Evolutionary conservation across 1,284 basidiomycete genomes (phyloP), one percentile per base, ranked within the genome.

Genomic region (Cryptococcus sp.): DNA sequence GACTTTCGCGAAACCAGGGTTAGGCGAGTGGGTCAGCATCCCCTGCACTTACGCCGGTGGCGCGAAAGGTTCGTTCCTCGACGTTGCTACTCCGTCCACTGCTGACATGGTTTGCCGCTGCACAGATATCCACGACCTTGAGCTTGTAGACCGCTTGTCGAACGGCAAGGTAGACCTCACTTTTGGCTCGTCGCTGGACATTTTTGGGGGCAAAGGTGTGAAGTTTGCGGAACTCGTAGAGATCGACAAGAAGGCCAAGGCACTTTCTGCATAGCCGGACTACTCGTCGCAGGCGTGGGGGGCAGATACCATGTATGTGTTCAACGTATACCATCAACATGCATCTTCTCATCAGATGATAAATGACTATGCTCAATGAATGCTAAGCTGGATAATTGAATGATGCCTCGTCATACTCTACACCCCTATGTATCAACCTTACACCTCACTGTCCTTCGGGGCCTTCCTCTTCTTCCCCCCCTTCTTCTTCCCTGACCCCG

Each of bases 31-130:
- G 95, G 86, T 86, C 4, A 82, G 77, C 2, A 89, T 98, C 64
- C 92, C 93, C 0, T 91, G 90, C 1, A 98, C 96, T 4, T 99
- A 98, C 74, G 96, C 96, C 0, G 96, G 96, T 1, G 96, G 96
- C 8, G 96, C 96, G 2, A 89, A 87, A 80, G 83, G 91, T 91
- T 67, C 52, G 79, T 61, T 36, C 13, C 11, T 7, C 28, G 28
- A 5, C 28, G 28, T 33, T 33, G 9, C 28, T 5, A 5, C 44
- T 35, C 7, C 58, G 66, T 23, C 63, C 55, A 23, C 8, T 4
- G 46, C 20, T 47, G 46, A 47, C 28, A 33, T 5, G 28, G 5
- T 33, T 23, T 38, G 18, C 53, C n/a, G n/a, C 43, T 42, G 6
- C 15, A 23, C 63, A 94, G 92, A 88, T 61, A 79, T 96, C 45